Evolutionary conservation across 805 yeast genomes (phyloP), one percentile per base, ranked within the genome.

Genomic region (Candida yuanshanica): DNA sequence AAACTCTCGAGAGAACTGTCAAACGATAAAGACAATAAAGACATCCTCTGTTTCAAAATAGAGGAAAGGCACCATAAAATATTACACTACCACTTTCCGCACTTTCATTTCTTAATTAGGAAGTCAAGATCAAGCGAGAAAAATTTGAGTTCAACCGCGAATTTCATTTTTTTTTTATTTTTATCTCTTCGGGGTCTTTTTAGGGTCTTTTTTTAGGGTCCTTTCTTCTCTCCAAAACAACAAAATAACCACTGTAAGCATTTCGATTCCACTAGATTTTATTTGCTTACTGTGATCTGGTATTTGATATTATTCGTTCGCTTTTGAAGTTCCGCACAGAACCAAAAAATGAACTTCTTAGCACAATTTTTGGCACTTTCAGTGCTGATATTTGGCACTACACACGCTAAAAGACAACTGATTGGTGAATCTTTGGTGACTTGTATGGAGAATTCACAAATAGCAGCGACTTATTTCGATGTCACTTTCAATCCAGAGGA

Each of bases 401-500:
- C 25, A 31, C 17, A 17, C 5, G 36, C 39, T 4, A 40, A 26
- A 21, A 38, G 46, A 33, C 25, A 36, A 8, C 31, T 43, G 3
- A 29, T 33, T 7, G 43, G 41, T 21, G 38, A 43, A 13, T 85
- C 96, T 4, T 70, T 90, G 48, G 95, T 89, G 36, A 78, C 95
- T 9, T 90, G 97, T 65, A 82, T 82, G 85, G 84, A 79, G 44
- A 67, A 76, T 56, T 81, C 91, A 4, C 79, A 77, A 51, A 65
- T 90, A 44, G 72, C 85, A 3, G 91, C 96, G 3, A 67, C 80
- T 16, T 74, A 74, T 49, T 87, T 90, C 58, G 75, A 82, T 51
- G 95, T 90, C 32, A 68, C 72, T 1, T 86, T 87, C 59, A 70
- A 82, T 53, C 95, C 95, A 5, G 83, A 79, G 44, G 77, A 77